Evolutionary conservation across 805 yeast species (phyloP), one percentile per base, ranked within the genome.

Genomic region (Myxozyma geophila): DNA sequence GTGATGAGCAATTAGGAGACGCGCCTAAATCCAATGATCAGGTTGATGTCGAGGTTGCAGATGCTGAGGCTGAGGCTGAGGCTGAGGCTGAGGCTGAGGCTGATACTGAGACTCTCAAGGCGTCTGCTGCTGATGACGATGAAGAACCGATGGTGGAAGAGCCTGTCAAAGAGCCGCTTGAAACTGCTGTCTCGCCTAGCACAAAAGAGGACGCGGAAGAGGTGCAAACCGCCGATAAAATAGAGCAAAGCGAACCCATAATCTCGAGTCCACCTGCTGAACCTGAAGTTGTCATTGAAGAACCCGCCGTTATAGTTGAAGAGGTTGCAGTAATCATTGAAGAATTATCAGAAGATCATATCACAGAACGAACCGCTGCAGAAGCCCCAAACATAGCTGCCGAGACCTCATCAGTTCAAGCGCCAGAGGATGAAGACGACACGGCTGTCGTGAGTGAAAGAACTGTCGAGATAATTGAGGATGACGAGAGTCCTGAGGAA

Each of bases 21-120:
- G 46, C 48, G 21, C 37, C 36, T 9, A 48, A 41, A 10, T 2
- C 17, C 9, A 53, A 15, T 36, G 10, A 15, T 15, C 35, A 13
- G 53, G 15, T 6, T 17, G 55, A 49, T 12, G 53, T 56, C 13
- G 61, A 47, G 61, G 44, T 43, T 23, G 58, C 51, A 13, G 58
- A n/a, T 5, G 59, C 53, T 9, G 67, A 62, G 23, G 67, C 50
- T 6, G 64, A 44, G 13, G 61, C 50, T 48, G 51, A 44, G 9
- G 23, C 17, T 13, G 15, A 33, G n/a, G 60, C 13, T 17, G 60
- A 47, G 19, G 56, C 52, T 15, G 15, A 12, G 2, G 21, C 15
- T 37, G 59, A 48, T 7, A 39, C 17, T 10, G 36, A 15, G 17
- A 17, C 21, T 9, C 37, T 35, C 46, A 58, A 51, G 44, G 13